phyloP scores from a whole-genome alignment of 1,139 yeast genomes.

The Hanseniaspora sp. region DNA sequence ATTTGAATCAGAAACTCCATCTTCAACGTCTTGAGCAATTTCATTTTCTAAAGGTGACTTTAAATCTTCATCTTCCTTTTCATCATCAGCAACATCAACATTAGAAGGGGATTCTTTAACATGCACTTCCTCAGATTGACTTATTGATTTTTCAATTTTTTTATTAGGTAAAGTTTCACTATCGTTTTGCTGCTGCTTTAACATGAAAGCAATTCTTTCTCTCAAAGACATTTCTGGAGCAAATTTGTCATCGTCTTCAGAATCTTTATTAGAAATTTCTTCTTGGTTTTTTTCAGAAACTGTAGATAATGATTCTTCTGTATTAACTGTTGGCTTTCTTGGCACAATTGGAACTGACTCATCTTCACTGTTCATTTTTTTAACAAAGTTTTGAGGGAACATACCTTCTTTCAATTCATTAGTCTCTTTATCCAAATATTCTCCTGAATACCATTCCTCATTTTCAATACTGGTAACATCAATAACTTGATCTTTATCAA shows the following conservation, averaged over 20 bases:
- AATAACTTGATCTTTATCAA: slow-evolving; percentile 55
- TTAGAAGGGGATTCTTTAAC: slow-evolving; percentile 11
- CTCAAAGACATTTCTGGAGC: slow-evolving; percentile 70
- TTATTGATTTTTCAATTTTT: background rate
- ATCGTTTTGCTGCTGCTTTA: slow-evolving; percentile 38
- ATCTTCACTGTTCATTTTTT: slow-evolving; percentile 22
- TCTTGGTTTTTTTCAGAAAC: slow-evolving; percentile 27
- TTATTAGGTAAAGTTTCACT: background rate
- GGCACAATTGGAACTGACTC: slow-evolving; percentile 15
- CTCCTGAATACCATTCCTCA: slow-evolving; percentile 83
- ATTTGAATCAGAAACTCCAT: slow-evolving; percentile 27
- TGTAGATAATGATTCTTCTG: slow-evolving; percentile 17
- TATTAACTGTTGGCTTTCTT: background rate
- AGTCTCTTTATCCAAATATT: slow-evolving; percentile 34
- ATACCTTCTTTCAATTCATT: slow-evolving; percentile 49
- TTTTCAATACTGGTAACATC: slow-evolving; percentile 71
- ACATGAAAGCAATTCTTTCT: slow-evolving; percentile 76
- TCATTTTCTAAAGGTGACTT: slow-evolving; percentile 26
- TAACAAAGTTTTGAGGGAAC: slow-evolving; percentile 82
- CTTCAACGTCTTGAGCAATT: too few relatives aligned
- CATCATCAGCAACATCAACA: slow-evolving; percentile 17
- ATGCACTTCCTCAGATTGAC: background rate
- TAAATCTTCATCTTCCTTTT: slow-evolving; percentile 34
- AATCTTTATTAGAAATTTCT: background rate
- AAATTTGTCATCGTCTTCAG: slow-evolving; percentile 27